Evolutionary conservation across 2,329 filamentous ascomycete genomes (phyloP).

Genomic region (Penicillium capsulatum): DNA sequence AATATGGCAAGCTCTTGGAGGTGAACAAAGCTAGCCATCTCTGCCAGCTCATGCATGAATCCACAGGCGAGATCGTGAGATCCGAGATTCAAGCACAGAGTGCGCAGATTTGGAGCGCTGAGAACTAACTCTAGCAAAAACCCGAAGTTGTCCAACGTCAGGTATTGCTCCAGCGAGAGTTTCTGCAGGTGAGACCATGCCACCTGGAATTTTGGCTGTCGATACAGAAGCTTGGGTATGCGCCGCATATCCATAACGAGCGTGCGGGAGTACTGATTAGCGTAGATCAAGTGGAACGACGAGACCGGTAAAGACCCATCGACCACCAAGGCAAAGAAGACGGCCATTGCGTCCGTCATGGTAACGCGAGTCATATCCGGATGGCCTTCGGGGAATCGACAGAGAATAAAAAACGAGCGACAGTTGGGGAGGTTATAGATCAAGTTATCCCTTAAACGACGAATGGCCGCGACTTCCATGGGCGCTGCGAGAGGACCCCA

Average conservation of each 20-base stretch:
- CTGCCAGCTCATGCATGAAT: conserved; percentile 24
- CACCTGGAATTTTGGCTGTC: conserved; percentile 18
- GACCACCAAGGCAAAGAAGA: conserved; percentile 22
- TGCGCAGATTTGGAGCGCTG: conserved; percentile 19
- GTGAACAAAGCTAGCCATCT: conserved; percentile 12
- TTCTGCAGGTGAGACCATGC: conserved; percentile 22
- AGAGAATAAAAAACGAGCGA: conserved; percentile 24
- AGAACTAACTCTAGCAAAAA: conserved; percentile 24
- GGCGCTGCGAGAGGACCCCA: conserved; percentile 23
- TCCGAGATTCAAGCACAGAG: conserved; percentile 18
- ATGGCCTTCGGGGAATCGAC: conserved; percentile 25
- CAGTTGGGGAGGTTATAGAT: conserved; percentile 17
- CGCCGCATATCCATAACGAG: conserved; percentile 27
- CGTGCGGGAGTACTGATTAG: conserved; percentile 19
- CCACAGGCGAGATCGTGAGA: conserved; percentile 21
- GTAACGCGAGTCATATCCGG: conserved; percentile 22
- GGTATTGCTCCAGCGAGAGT: conserved; percentile 22
- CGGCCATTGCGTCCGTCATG: conserved; percentile 20
- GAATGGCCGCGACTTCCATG: conserved; percentile 17
- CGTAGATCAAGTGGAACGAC: conserved; percentile 22
- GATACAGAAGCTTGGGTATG: conserved; percentile 23
- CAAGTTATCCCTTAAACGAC: conserved; percentile 18
- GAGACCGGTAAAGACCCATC: conserved; percentile 17
- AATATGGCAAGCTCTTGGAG: conserved; percentile 20
- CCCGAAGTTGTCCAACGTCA: conserved; percentile 23